These are phyloP conservation scores for Basipetospora chlamydospora DNA, from an alignment of 2,329 filamentous ascomycete species.

Conservation along the genomic window DNA sequence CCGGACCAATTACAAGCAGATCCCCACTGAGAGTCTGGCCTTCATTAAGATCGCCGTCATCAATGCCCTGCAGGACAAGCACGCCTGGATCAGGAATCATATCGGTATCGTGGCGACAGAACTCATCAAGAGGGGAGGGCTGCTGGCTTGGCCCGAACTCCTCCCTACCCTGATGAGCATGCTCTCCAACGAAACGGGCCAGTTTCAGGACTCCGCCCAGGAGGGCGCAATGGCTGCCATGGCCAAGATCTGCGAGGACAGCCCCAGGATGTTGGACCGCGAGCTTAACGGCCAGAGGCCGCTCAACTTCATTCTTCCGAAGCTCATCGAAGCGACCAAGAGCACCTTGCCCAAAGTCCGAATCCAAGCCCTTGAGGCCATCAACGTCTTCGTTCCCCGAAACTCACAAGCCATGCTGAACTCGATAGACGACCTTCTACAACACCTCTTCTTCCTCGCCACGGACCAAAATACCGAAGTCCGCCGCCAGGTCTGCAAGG, in stretches of 20 bases:
- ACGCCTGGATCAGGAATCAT: constrained; percentile 70
- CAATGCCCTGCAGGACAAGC: constrained; percentile 65
- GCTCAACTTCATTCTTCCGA: constrained; percentile 76
- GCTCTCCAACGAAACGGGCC: constrained; percentile 57
- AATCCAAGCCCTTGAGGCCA: constrained; percentile 62
- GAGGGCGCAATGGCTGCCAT: constrained; percentile 90
- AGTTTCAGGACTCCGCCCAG: constrained; percentile 56
- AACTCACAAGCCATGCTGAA: constrained; percentile 71
- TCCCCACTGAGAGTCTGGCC: constrained; percentile 56
- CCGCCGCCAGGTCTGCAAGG: constrained; percentile 80
- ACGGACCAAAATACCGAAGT: constrained; percentile 68
- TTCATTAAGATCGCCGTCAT: constrained; percentile 72
- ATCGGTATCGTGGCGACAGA: constrained; percentile 92
- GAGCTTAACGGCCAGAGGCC: constrained; percentile 83
- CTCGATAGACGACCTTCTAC: constrained; percentile 67
- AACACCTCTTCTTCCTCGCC: constrained; percentile 69
- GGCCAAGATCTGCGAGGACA: constrained; percentile 94
- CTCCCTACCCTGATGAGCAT: constrained; percentile 69
- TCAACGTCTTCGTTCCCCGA: constrained; percentile 83
- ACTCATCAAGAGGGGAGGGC: constrained; percentile 67
- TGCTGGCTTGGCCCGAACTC: constrained; percentile 83
- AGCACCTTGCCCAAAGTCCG: constrained; percentile 65
- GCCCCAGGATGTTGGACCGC: constrained; percentile 69
- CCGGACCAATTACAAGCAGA: constrained; percentile 57
- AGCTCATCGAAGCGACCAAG: constrained; percentile 74